Base-by-base conservation (phyloP, 129 eudicot species). In the Sambucus nigra region DNA sequence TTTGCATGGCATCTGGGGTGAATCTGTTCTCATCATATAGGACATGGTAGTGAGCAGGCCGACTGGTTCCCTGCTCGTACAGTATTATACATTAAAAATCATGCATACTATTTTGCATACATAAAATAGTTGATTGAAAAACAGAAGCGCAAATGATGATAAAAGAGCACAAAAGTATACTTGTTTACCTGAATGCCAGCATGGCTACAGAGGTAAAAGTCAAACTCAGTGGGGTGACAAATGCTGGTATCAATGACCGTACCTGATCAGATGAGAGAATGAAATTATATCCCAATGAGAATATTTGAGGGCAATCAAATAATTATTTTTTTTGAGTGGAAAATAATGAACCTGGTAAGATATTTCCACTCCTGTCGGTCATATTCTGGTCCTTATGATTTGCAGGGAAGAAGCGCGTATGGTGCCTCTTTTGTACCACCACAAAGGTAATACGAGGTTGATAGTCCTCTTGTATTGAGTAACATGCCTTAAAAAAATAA, bases 391-490 rank as follows among this genome's bases (percentile, higher is more conserved):
- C 85, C 0, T 47, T 24, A 24, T 84, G 86, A 48, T 25, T 64
- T 0, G 41, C 61, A 5, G 97, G 84, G 27, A 89, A 89, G 23
- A 89, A 80, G 4, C 95, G 85, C 0, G 97, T 89, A 25, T 89
- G 97, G 21, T 89, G 97, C 50, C 98, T 76, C 68, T 89, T 89
- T 33, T 89, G 98, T 9, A 84, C 98, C 0, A 89, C 88, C 23
- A 89, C 73, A 57, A 89, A 89, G 0, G 98, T 84, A 2, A 84
- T 71, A 0, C 54, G 80, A 0, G 98, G 98, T 56, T 78, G 20
- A 33, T 89, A 89, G 9, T 41, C 33, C 40, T 53, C 80, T 49
- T 82, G 77, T 52, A 91, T n/a, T 0, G 98, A 85, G 2, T n/a
- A 17, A 41, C 98, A 91, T 0, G 98, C 98, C 98, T 81, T 41